Percentiles rank a stretch among this genome's conserved stretches.
Conservation (phyloP, 2,329 filamentous ascomycete genomes). For the Sclerotinia glacialis region DNA sequence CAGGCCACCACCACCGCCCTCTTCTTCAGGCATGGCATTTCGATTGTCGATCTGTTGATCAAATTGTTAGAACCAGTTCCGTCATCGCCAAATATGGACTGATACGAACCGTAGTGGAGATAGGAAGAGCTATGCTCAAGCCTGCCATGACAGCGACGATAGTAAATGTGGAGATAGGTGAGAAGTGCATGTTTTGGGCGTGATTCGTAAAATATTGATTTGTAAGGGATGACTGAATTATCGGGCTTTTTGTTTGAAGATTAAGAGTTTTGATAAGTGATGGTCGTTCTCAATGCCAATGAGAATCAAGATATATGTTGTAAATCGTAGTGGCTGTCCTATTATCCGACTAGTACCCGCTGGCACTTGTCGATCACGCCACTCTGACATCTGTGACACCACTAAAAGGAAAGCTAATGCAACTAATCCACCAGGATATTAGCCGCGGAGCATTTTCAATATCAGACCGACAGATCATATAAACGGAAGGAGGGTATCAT, state of each 20-base stretch:
- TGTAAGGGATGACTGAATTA: background rate
- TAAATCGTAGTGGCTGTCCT: background rate
- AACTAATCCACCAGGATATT: background rate
- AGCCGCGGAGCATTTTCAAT: background rate
- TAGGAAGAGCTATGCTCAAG: conserved; percentile 2
- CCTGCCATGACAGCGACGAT: background rate
- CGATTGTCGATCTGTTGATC: conserved; percentile 37
- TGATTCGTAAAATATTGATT: background rate
- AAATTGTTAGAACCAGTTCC: conserved; percentile 25
- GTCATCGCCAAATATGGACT: background rate
- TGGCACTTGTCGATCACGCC: background rate
- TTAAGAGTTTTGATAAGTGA: background rate
- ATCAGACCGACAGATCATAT: background rate
- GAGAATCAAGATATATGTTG: background rate
- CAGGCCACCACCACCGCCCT: too few species aligned
- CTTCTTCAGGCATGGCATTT: background rate
- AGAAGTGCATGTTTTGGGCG: conserved; percentile 6
- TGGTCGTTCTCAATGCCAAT: background rate
- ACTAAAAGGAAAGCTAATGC: too few species aligned
- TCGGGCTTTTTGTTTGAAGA: background rate
- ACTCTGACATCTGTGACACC: background rate
- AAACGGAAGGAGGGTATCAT: too few species aligned
- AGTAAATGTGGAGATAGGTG: background rate
- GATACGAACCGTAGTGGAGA: background rate
- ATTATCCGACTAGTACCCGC: background rate